Percentiles rank a stretch among this genome's conserved stretches.
These are phyloP conservation scores for Chiua virens DNA, from an alignment of 768 basidiomycete species.

Conservation along the genomic window DNA sequence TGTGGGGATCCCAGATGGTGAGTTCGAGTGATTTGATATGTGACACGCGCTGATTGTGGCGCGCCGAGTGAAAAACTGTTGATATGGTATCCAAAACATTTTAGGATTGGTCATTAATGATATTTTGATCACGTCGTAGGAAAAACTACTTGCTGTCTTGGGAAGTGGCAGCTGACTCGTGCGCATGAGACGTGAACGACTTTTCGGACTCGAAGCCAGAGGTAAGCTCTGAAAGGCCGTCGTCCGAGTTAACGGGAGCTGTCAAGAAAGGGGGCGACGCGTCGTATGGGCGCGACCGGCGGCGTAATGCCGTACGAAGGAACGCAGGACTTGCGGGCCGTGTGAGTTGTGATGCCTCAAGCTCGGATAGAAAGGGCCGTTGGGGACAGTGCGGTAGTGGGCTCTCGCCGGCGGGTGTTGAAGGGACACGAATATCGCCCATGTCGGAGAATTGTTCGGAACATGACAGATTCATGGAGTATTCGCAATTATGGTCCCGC, in stretches of 20 bases:
- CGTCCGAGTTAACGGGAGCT: constrained; percentile 35
- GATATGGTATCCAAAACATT: neutral
- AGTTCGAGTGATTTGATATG: constrained; percentile 19
- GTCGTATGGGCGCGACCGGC: constrained; percentile 41
- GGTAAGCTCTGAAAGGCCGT: constrained; percentile 22
- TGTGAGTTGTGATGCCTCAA: neutral
- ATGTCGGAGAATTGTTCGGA: constrained; percentile 4
- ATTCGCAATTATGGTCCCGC: constrained; percentile 2
- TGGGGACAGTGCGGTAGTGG: constrained; percentile 11
- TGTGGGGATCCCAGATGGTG: constrained; percentile 57
- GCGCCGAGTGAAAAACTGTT: constrained; percentile 23
- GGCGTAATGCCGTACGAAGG: constrained; percentile 3
- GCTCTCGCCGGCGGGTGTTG: constrained; percentile 34
- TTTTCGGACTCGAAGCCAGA: constrained; percentile 29
- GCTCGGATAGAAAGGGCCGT: neutral
- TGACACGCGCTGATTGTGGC: neutral
- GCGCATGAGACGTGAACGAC: constrained; percentile 18
- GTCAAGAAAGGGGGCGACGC: constrained; percentile 35
- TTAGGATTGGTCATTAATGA: neutral
- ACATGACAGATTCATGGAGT: constrained; percentile 7
- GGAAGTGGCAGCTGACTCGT: neutral
- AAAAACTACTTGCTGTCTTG: neutral
- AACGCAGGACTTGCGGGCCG: neutral
- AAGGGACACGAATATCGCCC: constrained; percentile 15
- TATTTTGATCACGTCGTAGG: neutral